Conservation (phyloP, 2,329 filamentous ascomycete genomes). For the Aureobasidium sp. region DNA sequence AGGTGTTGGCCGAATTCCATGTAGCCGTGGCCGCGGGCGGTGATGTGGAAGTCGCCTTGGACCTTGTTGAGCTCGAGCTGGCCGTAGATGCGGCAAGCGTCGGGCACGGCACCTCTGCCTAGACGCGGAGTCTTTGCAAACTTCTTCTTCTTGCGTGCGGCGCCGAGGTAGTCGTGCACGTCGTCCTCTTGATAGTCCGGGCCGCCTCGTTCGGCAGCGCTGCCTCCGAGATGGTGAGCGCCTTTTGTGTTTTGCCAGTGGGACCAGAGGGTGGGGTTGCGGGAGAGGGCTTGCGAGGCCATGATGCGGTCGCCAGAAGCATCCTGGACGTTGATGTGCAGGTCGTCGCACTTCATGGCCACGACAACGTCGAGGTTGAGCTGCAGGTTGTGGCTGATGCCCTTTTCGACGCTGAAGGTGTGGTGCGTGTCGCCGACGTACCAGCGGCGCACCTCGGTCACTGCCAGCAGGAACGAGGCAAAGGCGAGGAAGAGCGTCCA, state of each 20-base stretch:
- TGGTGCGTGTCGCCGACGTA: slow-evolving; percentile 78
- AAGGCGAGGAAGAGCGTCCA: slow-evolving; percentile 81
- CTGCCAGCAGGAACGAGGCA: slow-evolving; percentile 67
- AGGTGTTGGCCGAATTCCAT: slow-evolving; percentile 71
- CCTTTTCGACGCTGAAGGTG: slow-evolving; percentile 89
- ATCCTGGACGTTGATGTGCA: slow-evolving; percentile 98
- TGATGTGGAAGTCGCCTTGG: slow-evolving; percentile 97
- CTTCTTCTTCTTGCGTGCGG: slow-evolving; percentile 57
- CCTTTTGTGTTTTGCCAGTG: slow-evolving; percentile 75
- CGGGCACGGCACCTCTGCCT: slow-evolving; percentile 40
- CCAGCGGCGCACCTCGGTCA: slow-evolving; percentile 75
- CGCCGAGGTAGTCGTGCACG: slow-evolving; percentile 81
- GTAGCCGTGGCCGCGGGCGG: slow-evolving; percentile 92
- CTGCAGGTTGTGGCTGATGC: slow-evolving; percentile 77
- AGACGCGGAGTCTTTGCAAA: slow-evolving; percentile 68
- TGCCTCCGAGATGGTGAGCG: slow-evolving; percentile 46
- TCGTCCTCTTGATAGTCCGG: slow-evolving; percentile 65
- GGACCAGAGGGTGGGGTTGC: slow-evolving; percentile 71
- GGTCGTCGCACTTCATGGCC: slow-evolving; percentile 74
- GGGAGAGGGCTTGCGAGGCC: slow-evolving; percentile 65
- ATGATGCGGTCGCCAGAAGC: slow-evolving; percentile 87
- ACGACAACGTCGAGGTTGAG: slow-evolving; percentile 95
- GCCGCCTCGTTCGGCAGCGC: slow-evolving; percentile 49
- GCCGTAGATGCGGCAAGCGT: slow-evolving; percentile 85
- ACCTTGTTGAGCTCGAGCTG: slow-evolving; percentile 92